Evolutionary conservation across 768 basidiomycete species (phyloP).

Genomic region (Amanita inopinata): DNA sequence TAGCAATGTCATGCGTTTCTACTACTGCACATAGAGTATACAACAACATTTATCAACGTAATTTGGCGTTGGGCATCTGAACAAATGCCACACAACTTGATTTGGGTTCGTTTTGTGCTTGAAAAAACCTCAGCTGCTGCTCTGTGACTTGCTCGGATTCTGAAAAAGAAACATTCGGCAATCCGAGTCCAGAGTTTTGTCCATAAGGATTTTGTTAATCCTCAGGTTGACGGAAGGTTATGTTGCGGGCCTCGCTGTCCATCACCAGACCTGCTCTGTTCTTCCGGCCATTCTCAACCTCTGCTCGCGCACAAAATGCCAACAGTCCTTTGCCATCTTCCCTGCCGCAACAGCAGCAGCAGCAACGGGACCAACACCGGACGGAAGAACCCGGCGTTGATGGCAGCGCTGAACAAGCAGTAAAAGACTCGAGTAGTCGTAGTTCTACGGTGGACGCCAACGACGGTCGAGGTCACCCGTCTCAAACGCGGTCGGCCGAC

Average conservation of each 20-base stretch:
- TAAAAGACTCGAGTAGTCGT: too few relatives aligned
- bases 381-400: not conserved
- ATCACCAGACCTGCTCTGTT: slow-evolving; percentile 14
- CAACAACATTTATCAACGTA: too few relatives aligned
- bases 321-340: not conserved
- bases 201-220: too few relatives aligned
- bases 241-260: slow-evolving; percentile 26
- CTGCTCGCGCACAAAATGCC: slow-evolving; percentile 23
- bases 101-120: too few relatives aligned
- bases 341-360: not conserved
- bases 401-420: not conserved
- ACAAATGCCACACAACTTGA: too few relatives aligned
- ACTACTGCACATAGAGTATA: too few relatives aligned
- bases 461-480: not conserved
- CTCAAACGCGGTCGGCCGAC: not conserved
- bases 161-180: not conserved
- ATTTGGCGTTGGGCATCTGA: too few relatives aligned
- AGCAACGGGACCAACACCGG: slow-evolving; percentile 3
- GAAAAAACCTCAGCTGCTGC: too few relatives aligned
- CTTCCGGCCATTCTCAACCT: slow-evolving; percentile 22
- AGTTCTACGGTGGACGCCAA: too few relatives aligned
- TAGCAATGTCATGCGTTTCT: too few relatives aligned
- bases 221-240: slow-evolving; percentile 11
- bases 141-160: not conserved
- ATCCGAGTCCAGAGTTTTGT: too few relatives aligned